Base-by-base conservation (phyloP, 345 rosid genomes). In the Excoecaria agallocha region DNA sequence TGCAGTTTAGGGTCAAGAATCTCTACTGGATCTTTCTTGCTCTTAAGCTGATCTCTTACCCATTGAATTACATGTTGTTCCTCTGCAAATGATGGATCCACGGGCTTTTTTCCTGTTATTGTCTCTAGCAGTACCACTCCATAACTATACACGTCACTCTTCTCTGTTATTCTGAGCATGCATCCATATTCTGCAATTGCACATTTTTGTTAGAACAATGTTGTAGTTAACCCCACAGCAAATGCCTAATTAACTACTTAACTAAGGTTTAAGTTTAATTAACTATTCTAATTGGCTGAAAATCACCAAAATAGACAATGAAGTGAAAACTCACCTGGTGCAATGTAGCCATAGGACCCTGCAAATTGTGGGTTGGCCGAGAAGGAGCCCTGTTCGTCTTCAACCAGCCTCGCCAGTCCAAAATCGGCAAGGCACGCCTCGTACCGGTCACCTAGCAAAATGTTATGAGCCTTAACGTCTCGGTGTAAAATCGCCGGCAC, bases 271-370 rank as follows among this genome's bases (percentile, higher is more conserved):
- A 30, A 30, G 30, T 30, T 1, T 30, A 30, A 30, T 30, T 30
- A 30, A 30, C 30, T 30, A 30, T 2, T 30, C 2, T 30, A 30
- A 30, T 30, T 30, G 30, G 2, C 2, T 30, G 30, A 30, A 30
- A 30, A 30, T 30, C 30, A 30, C 30, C 30, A 30, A 30, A 30
- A 30, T 30, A 30, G 30, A 30, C 30, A 30, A 30, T 30, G 30
- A 30, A 30, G 30, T 30, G 30, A 30, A 30, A 30, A 71, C 84
- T 76, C 74, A 86, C 98, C 98, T 0, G 98, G 98, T 13, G 98
- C 98, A 48, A 94, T 90, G 94, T 94, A 94, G 52, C 98, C 98
- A 19, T 88, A 92, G 49, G 98, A 94, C 30, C 98, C 97, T 3
- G 91, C 98, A 58, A 92, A 78, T 41, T 92, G 87, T 0, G 91